These are phyloP conservation scores for Setaria viridis DNA, from an alignment of 202 grass and related monocot genomes.

Conservation along the genomic window DNA sequence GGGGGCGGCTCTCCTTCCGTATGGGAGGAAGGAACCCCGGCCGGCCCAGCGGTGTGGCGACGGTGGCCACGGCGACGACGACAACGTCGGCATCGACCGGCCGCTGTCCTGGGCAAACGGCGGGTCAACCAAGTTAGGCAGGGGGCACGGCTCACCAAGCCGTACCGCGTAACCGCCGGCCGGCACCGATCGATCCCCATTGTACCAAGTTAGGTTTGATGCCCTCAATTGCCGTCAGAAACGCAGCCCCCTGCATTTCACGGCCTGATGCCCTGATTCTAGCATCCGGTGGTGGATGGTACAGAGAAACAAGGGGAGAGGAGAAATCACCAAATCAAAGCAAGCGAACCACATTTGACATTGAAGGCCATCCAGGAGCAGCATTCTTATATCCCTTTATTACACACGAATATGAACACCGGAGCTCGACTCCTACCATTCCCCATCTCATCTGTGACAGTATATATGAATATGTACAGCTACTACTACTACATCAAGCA, in stretches of 20 bases:
- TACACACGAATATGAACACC: conserved; percentile 59
- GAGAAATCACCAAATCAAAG: not conserved
- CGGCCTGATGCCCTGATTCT: not conserved
- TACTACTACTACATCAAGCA: conserved; percentile 42
- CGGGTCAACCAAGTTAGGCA: conserved; percentile 58
- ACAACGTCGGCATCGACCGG: conserved; percentile 31
- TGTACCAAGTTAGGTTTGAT: too few relatives aligned
- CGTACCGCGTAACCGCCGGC: not conserved
- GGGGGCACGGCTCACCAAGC: not conserved
- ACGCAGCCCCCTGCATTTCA: conserved; percentile 12
- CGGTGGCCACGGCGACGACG: not conserved
- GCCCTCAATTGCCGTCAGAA: not conserved
- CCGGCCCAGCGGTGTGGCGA: not conserved
- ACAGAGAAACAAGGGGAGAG: too few relatives aligned
- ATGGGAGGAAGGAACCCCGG: conserved; percentile 18
- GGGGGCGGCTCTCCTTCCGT: not conserved
- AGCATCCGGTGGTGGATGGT: conserved; percentile 1
- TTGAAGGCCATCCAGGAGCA: conserved; percentile 42
- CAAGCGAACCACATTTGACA: conserved; percentile 22
- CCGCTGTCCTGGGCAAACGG: conserved; percentile 22
- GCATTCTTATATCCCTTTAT: conserved; percentile 49
- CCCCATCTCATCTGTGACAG: conserved; percentile 42
- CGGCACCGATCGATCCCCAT: not conserved
- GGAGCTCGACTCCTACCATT: not conserved
- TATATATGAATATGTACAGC: conserved; percentile 51